phyloP scores from a whole-genome alignment of 2,329 filamentous ascomycete species.

The Rhytidhysteron rufulum region DNA sequence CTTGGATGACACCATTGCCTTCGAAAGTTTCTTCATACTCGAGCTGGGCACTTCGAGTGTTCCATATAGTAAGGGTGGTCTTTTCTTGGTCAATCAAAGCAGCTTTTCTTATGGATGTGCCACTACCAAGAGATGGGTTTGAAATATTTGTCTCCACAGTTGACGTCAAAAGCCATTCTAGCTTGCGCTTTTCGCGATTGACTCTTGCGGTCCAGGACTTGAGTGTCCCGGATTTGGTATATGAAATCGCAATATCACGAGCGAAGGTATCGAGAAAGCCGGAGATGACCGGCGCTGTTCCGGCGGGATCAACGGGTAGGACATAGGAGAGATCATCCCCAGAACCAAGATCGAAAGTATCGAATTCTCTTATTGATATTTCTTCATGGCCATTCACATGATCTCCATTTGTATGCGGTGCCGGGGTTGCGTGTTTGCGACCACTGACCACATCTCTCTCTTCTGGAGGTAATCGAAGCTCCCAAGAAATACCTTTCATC shows the following conservation, averaged over 20 bases:
- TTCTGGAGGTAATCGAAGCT: conserved; percentile 59
- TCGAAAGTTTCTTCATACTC: conserved; percentile 77
- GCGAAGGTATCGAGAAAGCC: conserved; percentile 84
- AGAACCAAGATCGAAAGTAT: conserved; percentile 62
- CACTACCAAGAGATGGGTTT: conserved; percentile 74
- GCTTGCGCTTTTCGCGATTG: conserved; percentile 53
- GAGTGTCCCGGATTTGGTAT: conserved; percentile 69
- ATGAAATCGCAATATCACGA: conserved; percentile 80
- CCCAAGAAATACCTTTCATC: conserved; percentile 77
- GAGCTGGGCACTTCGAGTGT: conserved; percentile 73
- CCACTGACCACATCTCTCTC: conserved; percentile 23
- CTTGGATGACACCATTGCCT: conserved; percentile 69
- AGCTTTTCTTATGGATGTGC: conserved; percentile 81
- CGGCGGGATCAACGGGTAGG: conserved; percentile 82
- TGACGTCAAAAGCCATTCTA: conserved; percentile 81
- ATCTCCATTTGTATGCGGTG: conserved; percentile 18
- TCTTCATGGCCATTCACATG: conserved; percentile 26
- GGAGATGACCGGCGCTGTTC: conserved; percentile 65
- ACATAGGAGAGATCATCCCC: conserved; percentile 55
- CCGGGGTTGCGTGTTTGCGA: conserved; percentile 20
- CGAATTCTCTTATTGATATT: conserved; percentile 62
- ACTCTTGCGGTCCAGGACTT: conserved; percentile 83
- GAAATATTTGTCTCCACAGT: conserved; percentile 73
- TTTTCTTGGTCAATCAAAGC: conserved; percentile 72
- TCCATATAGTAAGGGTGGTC: conserved; percentile 84